Evolutionary conservation across 768 basidiomycete genomes (phyloP), one percentile per base, ranked within the genome.

Genomic region (Kwoniella mangroviensis): DNA sequence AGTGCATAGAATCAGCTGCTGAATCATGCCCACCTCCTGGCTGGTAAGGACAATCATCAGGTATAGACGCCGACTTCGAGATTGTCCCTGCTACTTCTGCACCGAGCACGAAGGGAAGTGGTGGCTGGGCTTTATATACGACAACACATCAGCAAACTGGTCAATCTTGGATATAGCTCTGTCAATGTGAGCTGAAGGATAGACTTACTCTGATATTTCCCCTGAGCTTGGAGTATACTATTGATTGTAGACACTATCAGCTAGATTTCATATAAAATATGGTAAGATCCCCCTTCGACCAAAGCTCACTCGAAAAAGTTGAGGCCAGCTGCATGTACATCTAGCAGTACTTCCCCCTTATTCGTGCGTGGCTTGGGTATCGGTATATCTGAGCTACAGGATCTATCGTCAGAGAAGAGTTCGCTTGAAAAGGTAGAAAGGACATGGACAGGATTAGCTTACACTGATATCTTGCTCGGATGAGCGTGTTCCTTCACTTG

Each of bases 31-130:
- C 41, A 81, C 82, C 82, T 59, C 96, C 96, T 2, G 86, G 88
- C 78, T 90, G 89, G 77, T 89, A 92, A 0, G 87, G 86, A 79
- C 93, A 96, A 7, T 89, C 91, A 34, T 86, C 79, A 3, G 95
- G 95, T 24, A 96, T 90, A 24, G 90, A 90, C 3, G 92, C 93
- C 70, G 86, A 82, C 17, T 77, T 71, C 9, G 91, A 86, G 69
- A 98, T 89, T 66, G 84, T 86, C 0, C 96, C 96, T 3, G 94
- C 88, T 76, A 98, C 92, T 82, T 99, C 82, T n/a, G 79, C 76
- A 17, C 94, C 94, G 5, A 94, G 87, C 6, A 89, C 86, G 83
- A 95, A 97, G 0, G 95, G 95, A 49, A 93, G 86, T 0, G 91
- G 88, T 0, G 92, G 93, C 78, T 94, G 90, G 64, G 76, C 80